Conservation (phyloP, 345 rosid species). For the Melastoma malabathricum region DNA sequence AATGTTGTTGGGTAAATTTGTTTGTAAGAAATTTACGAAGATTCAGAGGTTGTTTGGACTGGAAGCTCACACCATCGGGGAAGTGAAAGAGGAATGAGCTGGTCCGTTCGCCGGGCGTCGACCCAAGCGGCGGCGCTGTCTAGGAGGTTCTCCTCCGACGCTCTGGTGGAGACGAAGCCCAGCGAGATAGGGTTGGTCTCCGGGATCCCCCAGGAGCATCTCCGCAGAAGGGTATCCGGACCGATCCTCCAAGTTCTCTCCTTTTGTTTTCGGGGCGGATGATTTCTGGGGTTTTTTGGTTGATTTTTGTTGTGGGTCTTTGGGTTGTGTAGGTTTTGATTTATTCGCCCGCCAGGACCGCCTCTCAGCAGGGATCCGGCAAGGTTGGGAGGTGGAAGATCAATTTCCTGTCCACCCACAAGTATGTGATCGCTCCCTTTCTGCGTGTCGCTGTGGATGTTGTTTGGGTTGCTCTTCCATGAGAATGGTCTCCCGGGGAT, state of each 20-base stretch:
- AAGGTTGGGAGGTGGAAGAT: slow-evolving; percentile 90
- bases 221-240: slow-evolving; percentile 39
- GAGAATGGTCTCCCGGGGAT: too few species aligned
- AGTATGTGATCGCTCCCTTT: slow-evolving; percentile 27
- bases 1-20: too few species aligned
- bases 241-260: background rate
- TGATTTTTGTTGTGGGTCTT: slow-evolving; percentile 2
- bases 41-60: too few species aligned
- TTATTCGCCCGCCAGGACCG: slow-evolving; percentile 88
- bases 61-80: too few species aligned
- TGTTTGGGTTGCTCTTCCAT: background rate
- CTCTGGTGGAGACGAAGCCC: slow-evolving; percentile 63
- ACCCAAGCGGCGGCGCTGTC: slow-evolving; percentile 25
- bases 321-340: slow-evolving; percentile 51
- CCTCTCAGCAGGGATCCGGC: slow-evolving; percentile 94
- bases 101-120: slow-evolving; percentile 10
- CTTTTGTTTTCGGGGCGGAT: background rate
- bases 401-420: slow-evolving; percentile 77
- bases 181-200: slow-evolving; percentile 87
- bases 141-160: slow-evolving; percentile 29
- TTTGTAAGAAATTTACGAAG: too few species aligned
- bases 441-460: background rate
- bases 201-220: slow-evolving; percentile 86
- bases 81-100: too few species aligned
- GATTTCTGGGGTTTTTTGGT: background rate